These are phyloP conservation scores for Phytophthora pistaciae DNA, from an alignment of 352 stramenopile genomes.

Conservation along the genomic window DNA sequence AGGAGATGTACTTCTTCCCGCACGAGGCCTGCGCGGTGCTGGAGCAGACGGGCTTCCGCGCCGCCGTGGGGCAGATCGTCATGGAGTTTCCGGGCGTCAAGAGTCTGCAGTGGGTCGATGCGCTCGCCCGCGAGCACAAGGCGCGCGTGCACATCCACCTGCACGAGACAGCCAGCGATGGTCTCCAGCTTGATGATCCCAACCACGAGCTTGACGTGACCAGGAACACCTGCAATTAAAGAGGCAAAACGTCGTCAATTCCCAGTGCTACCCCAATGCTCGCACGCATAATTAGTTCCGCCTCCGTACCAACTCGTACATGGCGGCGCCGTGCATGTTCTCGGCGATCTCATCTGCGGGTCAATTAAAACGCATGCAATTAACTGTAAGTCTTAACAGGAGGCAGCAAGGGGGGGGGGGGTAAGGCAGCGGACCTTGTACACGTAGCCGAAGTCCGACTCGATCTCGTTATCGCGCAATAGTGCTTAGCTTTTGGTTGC, in stretches of 20 bases:
- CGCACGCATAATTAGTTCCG: too few relatives aligned
- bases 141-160: conserved; percentile 88
- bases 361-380: neutral
- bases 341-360: conserved; percentile 97
- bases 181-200: conserved; percentile 99
- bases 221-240: too few relatives aligned
- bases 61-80: conserved; percentile 69
- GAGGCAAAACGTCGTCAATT: too few relatives aligned
- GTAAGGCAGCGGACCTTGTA: conserved; percentile 91
- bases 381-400: neutral
- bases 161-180: conserved; percentile 89
- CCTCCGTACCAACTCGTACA: conserved; percentile 93
- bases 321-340: conserved; percentile 98
- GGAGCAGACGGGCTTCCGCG: conserved; percentile 75
- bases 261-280: neutral
- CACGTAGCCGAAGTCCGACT: conserved; percentile 99
- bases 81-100: conserved; percentile 77
- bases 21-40: conserved; percentile 62
- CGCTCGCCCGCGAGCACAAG: conserved; percentile 56
- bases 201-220: conserved; percentile 99
- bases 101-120: conserved; percentile 52
- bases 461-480: conserved; percentile 89
- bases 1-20: conserved; percentile 94
- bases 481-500: conserved; percentile 32
- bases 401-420: neutral